Evolutionary conservation across 106 monocot species (phyloP).

Genomic region (Gastrodia elata): DNA sequence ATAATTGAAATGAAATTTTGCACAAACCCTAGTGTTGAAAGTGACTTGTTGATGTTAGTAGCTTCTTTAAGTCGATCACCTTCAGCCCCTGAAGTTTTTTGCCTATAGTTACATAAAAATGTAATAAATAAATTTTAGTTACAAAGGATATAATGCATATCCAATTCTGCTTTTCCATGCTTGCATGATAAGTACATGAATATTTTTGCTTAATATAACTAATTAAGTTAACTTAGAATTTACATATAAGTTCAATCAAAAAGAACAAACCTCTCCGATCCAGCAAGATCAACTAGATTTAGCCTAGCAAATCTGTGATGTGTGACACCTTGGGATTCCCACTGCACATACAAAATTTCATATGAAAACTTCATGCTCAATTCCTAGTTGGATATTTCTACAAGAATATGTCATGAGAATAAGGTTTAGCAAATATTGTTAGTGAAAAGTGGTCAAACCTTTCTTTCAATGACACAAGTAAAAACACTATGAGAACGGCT

Average conservation of each 20-base stretch:
- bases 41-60: constrained; percentile 96
- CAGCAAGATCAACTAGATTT: constrained; percentile 94
- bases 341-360: constrained; percentile 25
- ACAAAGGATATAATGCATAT: neutral
- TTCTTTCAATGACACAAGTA: constrained; percentile 90
- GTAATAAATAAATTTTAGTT: neutral
- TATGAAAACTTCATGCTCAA: neutral
- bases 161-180: neutral
- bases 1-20: neutral
- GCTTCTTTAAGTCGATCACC: constrained; percentile 96
- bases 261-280: constrained; percentile 71
- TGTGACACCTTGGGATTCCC: constrained; percentile 85
- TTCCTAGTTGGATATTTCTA: neutral
- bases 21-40: constrained; percentile 89
- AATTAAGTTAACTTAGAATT: neutral
- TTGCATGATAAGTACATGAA: neutral
- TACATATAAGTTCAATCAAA: neutral
- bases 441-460: constrained; percentile 31
- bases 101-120: constrained; percentile 35
- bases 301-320: constrained; percentile 89
- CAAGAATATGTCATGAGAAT: neutral
- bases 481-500: constrained; percentile 98
- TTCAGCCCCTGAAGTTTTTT: constrained; percentile 98
- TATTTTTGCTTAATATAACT: neutral
- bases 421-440: neutral